Evolutionary conservation across 2,329 filamentous ascomycete genomes (phyloP), one percentile per base, ranked within the genome.

Genomic region (Madurella mycetomatis): DNA sequence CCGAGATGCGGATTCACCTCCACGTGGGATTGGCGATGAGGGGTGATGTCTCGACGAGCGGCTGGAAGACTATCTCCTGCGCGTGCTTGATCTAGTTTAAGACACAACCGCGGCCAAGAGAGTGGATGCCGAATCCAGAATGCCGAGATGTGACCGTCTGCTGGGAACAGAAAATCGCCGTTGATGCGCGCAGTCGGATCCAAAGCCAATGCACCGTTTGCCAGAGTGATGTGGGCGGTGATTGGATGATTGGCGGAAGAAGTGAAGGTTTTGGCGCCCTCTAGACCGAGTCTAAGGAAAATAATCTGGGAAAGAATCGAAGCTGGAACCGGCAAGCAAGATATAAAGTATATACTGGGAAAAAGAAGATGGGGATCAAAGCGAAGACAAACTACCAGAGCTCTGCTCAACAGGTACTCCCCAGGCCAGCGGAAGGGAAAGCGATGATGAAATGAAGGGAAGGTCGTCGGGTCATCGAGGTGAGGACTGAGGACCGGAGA

Each of bases 311-410:
- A 32, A 45, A 37, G 34, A 45, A 47, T 41, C 39, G 41, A 41
- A 49, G 34, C 34, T 37, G 34, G 13, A 37, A 9, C 9, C 4
- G 11, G 45, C 56, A 52, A 54, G 41, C 45, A 52, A 50, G 25
- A 11, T 34, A 25, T 34, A n/a, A 41, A 47, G 37, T 41, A 41
- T 37, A 50, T 19, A 32, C 39, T 16, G n/a, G 41, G 43, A 15
- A 18, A 49, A 39, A 31, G 42, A 51, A 43, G 31, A 39, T 49
- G 51, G 30, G 16, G 44, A 34, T 32, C 30, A 49, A 17, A 59
- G 55, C 4, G 13, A 37, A 19, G n/a, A 25, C 17, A 51, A 75
- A 73, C 76, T 78, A 69, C 75, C 75, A 71, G 76, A 78, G 76
- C 73, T 75, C 70, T 73, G 72, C 68, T 68, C 64, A 60, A 62